A percentile compares a stretch with the other conserved stretches of the same genome.
Evolutionary conservation across 306 rosid species (phyloP).

Genomic region (Pyrus communis): DNA sequence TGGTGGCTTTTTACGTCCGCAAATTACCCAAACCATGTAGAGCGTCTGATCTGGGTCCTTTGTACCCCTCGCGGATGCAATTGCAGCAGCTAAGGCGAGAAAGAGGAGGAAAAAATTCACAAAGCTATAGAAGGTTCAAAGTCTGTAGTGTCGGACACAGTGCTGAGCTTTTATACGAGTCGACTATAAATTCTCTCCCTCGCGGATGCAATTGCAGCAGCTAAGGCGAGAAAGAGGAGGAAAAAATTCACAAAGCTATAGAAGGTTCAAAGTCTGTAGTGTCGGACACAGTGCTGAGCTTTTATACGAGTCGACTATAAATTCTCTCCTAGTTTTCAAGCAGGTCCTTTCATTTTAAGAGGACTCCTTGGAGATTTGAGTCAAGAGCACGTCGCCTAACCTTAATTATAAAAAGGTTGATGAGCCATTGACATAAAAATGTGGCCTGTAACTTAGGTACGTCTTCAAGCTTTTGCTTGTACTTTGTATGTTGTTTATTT

Average conservation of each 20-base stretch:
- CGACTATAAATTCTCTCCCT: neutral
- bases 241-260: neutral
- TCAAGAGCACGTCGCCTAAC: neutral
- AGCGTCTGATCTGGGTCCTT: too few relatives aligned
- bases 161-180: too few relatives aligned
- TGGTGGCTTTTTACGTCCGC: too few relatives aligned
- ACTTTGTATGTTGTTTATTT: too few relatives aligned
- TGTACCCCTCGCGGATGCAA: conserved; percentile 21
- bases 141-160: too few relatives aligned
- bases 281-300: too few relatives aligned
- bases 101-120: conserved; percentile 48
- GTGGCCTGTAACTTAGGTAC: conserved; percentile 5
- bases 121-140: too few relatives aligned
- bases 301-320: too few relatives aligned
- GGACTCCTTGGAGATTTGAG: conserved; percentile 9
- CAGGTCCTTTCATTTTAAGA: conserved; percentile 9
- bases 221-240: conserved; percentile 86
- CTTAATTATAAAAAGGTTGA: conserved; percentile 2
- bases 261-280: too few relatives aligned
- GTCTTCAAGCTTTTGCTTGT: too few relatives aligned
- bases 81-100: conserved; percentile 77
- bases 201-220: conserved; percentile 49
- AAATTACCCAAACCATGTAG: too few relatives aligned
- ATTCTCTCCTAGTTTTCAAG: neutral
- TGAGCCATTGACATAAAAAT: conserved; percentile 9